Evolutionary conservation across 345 rosid species (phyloP).

Genomic region (Euclidium syriacum): DNA sequence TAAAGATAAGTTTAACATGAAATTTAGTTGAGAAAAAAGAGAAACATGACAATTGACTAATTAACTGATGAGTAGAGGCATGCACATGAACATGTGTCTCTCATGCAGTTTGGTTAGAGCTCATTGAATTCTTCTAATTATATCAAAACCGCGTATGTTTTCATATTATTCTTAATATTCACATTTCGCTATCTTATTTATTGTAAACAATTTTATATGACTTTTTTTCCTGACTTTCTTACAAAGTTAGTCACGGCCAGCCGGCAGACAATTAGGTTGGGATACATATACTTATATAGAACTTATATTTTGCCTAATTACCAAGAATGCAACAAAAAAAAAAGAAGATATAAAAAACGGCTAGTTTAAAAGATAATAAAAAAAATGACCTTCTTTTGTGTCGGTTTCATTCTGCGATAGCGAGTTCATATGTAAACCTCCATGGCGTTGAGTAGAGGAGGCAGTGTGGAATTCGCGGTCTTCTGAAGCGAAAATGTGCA

Average conservation of each 20-base stretch:
- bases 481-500: background rate
- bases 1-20: conserved; percentile 12
- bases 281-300: no score
- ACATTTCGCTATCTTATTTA: conserved; percentile 14
- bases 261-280: background rate
- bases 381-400: conserved; percentile 22
- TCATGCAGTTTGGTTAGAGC: conserved; percentile 20
- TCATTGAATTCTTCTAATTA: conserved; percentile 19
- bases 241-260: background rate
- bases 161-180: background rate
- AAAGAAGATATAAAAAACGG: no score
- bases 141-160: background rate
- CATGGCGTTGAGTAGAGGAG: conserved; percentile 34
- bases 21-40: background rate
- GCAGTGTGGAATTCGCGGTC: conserved; percentile 14
- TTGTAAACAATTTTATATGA: background rate
- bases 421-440: conserved; percentile 14
- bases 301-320: no score
- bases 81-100: conserved; percentile 28
- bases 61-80: conserved; percentile 1
- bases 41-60: conserved; percentile 5
- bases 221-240: background rate
- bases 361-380: no score
- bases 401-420: conserved; percentile 5
- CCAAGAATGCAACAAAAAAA: no score